These are phyloP conservation scores for Zychaea mexicana DNA, from an alignment of 371 early-diverging fungal species.

Conservation along the genomic window DNA sequence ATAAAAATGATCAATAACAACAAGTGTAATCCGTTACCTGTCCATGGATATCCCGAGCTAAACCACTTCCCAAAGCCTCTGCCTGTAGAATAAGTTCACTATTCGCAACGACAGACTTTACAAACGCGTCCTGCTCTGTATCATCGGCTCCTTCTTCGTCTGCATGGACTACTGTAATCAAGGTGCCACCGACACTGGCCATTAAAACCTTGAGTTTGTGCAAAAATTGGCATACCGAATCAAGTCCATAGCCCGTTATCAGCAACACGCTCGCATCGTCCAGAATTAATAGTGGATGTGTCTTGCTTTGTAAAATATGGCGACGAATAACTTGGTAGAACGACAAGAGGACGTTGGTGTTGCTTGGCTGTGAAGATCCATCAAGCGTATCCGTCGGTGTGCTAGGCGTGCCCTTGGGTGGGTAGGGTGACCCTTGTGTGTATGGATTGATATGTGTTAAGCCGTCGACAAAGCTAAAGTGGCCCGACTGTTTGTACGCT, in stretches of 20 bases:
- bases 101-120: constrained; percentile 47
- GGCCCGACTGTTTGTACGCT: constrained; percentile 50
- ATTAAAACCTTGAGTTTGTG: constrained; percentile 46
- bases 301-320: constrained; percentile 15
- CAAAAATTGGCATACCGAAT: constrained; percentile 47
- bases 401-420: constrained; percentile 37
- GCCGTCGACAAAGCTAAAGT: constrained; percentile 65
- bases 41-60: constrained; percentile 71
- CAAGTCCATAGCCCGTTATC: constrained; percentile 52
- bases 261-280: constrained; percentile 67
- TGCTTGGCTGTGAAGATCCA: constrained; percentile 7
- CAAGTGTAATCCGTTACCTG: constrained; percentile 38
- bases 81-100: constrained; percentile 63
- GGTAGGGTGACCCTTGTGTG: constrained; percentile 40
- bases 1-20: neutral
- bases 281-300: constrained; percentile 53
- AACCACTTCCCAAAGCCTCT: constrained; percentile 63
- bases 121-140: constrained; percentile 55
- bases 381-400: constrained; percentile 38
- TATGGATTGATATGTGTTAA: constrained; percentile 60
- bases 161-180: constrained; percentile 62
- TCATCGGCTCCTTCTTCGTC: constrained; percentile 60
- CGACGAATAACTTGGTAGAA: constrained; percentile 25
- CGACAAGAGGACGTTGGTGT: constrained; percentile 7
- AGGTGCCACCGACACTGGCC: constrained; percentile 53